These are phyloP conservation scores for Cardiospermum halicacabum DNA, from an alignment of 345 rosid species.

Conservation along the genomic window DNA sequence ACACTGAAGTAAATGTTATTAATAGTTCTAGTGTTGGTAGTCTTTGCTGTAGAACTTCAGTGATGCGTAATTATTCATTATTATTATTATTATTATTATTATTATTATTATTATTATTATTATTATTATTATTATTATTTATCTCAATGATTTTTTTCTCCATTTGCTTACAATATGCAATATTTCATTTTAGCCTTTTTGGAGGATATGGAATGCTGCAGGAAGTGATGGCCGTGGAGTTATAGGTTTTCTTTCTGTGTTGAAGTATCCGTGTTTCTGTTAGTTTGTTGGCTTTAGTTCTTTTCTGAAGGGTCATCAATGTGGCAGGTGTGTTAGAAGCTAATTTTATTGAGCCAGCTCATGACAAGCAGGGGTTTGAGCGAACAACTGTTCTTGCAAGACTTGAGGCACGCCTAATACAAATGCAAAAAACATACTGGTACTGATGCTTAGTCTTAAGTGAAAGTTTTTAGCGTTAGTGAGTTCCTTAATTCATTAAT, in stretches of 20 bases:
- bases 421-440: conserved; percentile 90
- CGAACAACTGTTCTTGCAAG: conserved; percentile 87
- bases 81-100: too few relatives aligned
- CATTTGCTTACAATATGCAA: conserved; percentile 9
- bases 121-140: not conserved
- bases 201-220: conserved; percentile 96
- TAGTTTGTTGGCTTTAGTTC: not conserved
- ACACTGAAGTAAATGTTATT: not conserved
- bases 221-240: conserved; percentile 97
- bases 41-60: not conserved
- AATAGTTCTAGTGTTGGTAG: not conserved
- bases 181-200: conserved; percentile 64
- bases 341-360: conserved; percentile 94
- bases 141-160: not conserved
- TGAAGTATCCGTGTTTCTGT: conserved; percentile 6
- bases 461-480: not conserved
- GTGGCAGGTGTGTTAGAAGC: conserved; percentile 83
- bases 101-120: not conserved
- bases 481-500: not conserved
- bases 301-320: conserved; percentile 18
- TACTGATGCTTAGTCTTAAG: conserved; percentile 23
- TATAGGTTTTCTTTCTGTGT: conserved; percentile 45
- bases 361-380: conserved; percentile 96
- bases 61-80: too few relatives aligned
- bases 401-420: conserved; percentile 66